Base-by-base conservation (phyloP, 345 rosid species). In the Dovyalis caffra region DNA sequence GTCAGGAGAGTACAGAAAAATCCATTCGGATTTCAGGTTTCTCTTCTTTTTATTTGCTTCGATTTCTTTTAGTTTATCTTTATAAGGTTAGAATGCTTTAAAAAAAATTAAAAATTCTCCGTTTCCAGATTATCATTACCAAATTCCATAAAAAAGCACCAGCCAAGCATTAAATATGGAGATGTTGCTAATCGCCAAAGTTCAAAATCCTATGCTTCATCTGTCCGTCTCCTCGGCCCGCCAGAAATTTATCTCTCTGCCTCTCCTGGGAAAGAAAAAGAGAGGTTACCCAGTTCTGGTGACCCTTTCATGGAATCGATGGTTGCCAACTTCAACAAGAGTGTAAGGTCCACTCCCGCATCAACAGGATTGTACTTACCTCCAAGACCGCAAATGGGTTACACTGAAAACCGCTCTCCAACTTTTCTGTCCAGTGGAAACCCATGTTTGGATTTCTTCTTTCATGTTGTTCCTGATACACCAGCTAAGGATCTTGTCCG, bases 391-490 rank as follows among this genome's bases (percentile, higher is more conserved):
- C 23, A 9, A 11, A 33, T 18, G 2, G 64, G 64, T 23, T 2
- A n/a, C 20, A 72, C 76, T 7, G 76, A 72, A 26, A 72, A 72
- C 33, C 25, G 12, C 76, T 72, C 76, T 2, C n/a, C 51, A 6
- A 74, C 77, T 18, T 74, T 31, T 64, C 21, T 31, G 6, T 38
- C 77, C 28, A 28, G 47, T n/a, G 70, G 63, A 16, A 63, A 73
- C 76, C 69, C 76, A 9, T 73, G 76, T 4, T 29, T 64, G 8
- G 76, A 73, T 28, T 45, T 73, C 69, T 73, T 73, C 69, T 73
- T 73, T 40, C 69, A 63, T n/a, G 76, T 64, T 26, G 69, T 62
- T 4, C 69, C 76, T 3, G 28, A 28, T 25, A 43, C 69, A 0
- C 62, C 69, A 6, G 21, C 61, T 7, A 7, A 63, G 10, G 26